Base-by-base conservation (phyloP, 163 green algal genomes). In the Picocystis sp. region DNA sequence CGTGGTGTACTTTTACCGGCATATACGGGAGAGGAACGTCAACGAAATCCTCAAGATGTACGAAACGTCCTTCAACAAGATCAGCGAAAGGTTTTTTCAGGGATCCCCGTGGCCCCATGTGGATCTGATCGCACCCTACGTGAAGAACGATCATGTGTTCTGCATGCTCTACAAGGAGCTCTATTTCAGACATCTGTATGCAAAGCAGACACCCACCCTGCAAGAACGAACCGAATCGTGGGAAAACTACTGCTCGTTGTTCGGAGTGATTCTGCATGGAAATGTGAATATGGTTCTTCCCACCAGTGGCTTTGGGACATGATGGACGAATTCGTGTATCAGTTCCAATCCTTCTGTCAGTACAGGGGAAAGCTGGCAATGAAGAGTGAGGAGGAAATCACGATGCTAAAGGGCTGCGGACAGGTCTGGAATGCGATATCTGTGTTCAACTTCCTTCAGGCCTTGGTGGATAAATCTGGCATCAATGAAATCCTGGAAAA, bases 261-360 rank as follows among this genome's bases (percentile, higher is more conserved):
- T 95, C 52, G 75, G 75, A 25, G 66, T 93, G 48, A 81, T 97
- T 52, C 72, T 97, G 55, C 71, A 82, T 49, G 72, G 66, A 56
- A 92, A 92, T 49, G 77, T 97, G 34, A 99, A 96, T 72, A 95
- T 97, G 88, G 58, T 64, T 34, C 75, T 98, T 57, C 89, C 89
- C 45, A 94, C 66, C 60, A 69, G 33, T 98, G 89, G 90, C 73
- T 99, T 50, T 99, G 85, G 83, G 83, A 96, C 69, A 97, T 98
- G 87, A 69, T 99, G 24, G 90, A 99, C 56, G 90, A 99, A 73
- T 97, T 95, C 74, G 75, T 95, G 14, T 99, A 97, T 69, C 90
- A 95, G 74, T 93, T 93, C 68, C 84, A 92, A 73, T 65, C 63
- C 17, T 91, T 89, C 62, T 78, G 73, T 52, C 82, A 92, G 65